These are phyloP conservation scores for Porogramme epimiltina DNA, from an alignment of 1,284 basidiomycete genomes.

Conservation along the genomic window DNA sequence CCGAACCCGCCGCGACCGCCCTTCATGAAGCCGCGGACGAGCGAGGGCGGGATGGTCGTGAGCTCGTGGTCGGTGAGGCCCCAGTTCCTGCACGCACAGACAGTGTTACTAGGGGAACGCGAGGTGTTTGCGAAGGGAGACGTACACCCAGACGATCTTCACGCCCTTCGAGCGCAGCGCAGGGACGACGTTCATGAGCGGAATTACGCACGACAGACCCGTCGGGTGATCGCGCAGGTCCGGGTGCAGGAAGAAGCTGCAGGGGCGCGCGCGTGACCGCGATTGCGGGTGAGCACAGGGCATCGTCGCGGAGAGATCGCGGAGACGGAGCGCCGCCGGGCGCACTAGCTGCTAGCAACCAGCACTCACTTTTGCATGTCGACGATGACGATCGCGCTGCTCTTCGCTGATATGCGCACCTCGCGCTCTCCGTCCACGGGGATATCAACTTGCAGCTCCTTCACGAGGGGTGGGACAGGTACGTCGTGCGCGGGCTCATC, in stretches of 20 bases:
- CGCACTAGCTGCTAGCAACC: neutral
- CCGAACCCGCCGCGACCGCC: slow-evolving; percentile 57
- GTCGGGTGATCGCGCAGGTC: slow-evolving; percentile 56
- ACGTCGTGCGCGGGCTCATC: slow-evolving; percentile 14
- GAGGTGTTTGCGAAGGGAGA: slow-evolving; percentile 3
- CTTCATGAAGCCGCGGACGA: slow-evolving; percentile 52
- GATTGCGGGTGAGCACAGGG: neutral
- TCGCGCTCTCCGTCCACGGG: slow-evolving; percentile 50
- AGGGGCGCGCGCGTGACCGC: neutral
- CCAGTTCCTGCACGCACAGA: slow-evolving; percentile 54
- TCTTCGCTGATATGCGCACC: slow-evolving; percentile 50
- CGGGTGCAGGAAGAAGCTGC: slow-evolving; percentile 67
- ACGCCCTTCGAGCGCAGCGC: slow-evolving; percentile 52
- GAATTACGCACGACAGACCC: slow-evolving; percentile 60
- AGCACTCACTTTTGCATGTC: slow-evolving; percentile 74
- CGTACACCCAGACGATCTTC: slow-evolving; percentile 70
- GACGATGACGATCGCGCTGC: slow-evolving; percentile 60
- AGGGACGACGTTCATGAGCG: slow-evolving; percentile 51
- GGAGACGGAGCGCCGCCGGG: neutral
- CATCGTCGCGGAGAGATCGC: neutral
- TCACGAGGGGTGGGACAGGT: slow-evolving; percentile 36
- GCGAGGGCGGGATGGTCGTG: slow-evolving; percentile 59
- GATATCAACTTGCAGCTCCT: slow-evolving; percentile 52
- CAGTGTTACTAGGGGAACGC: neutral
- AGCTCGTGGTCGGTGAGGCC: slow-evolving; percentile 67